Percentiles rank a stretch among this genome's conserved stretches.
Evolutionary conservation across 352 stramenopile species (phyloP).

Genomic region (Aphanomyces stellatus): DNA sequence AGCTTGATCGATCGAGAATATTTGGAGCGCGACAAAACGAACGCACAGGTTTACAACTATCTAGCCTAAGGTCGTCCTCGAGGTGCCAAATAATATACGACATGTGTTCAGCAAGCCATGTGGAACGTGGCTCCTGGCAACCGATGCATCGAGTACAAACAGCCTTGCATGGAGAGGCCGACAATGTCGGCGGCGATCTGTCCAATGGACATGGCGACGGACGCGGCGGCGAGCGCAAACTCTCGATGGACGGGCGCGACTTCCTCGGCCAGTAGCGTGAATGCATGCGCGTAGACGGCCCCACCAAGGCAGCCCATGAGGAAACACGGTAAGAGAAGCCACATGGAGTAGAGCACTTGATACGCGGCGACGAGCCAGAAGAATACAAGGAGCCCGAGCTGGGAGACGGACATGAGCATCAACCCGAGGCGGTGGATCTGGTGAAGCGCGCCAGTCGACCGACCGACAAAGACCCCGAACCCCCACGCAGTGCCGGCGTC

Average conservation of each 20-base stretch:
- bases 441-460: no score
- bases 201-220: neutral
- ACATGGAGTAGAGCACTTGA: constrained; percentile 72
- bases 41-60: constrained; percentile 83
- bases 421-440: no score
- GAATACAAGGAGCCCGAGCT: no score
- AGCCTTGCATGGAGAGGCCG: neutral
- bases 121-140: neutral
- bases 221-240: neutral
- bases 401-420: no score
- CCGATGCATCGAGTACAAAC: neutral
- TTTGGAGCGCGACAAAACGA: constrained; percentile 70
- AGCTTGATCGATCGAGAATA: constrained; percentile 87
- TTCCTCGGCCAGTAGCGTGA: constrained; percentile 81
- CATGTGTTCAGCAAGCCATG: neutral
- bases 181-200: neutral
- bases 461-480: neutral
- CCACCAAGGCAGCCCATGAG: constrained; percentile 83
- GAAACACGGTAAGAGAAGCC: constrained; percentile 74
- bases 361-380: no score
- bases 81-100: no score
- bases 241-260: no score
- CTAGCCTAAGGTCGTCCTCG: constrained; percentile 42
- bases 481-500: constrained; percentile 44
- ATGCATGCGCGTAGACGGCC: constrained; percentile 88